Base-by-base conservation (phyloP, 345 rosid genomes). In the Citropsis articulata region DNA sequence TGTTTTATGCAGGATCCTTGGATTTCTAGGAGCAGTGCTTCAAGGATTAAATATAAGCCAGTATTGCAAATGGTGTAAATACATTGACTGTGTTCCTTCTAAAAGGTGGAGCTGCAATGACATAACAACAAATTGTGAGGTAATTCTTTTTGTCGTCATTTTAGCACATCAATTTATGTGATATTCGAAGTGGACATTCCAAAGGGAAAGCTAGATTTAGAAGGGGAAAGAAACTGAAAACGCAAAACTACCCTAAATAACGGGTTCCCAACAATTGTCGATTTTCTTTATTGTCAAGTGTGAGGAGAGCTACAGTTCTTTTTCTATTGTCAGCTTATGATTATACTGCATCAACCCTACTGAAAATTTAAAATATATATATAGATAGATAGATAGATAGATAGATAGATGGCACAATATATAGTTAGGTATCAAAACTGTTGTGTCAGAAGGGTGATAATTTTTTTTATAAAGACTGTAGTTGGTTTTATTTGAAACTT, bases 71-170 rank as follows among this genome's bases (percentile, higher is more conserved):
- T 89, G 94, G 96, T 93, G 98, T 78, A 77, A 84, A 77, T 92
- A 87, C 75, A 30, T 89, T 28, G 91, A 93, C 69, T 93, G 98
- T 82, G 67, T 92, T 59, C 94, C 95, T 62, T 86, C 86, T 35
- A 82, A 73, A 50, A 84, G 84, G 72, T 92, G 98, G 99, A 91
- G 89, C 83, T 95, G 98, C 89, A 87, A 88, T 42, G 90, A 87
- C 79, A 71, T 83, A 71, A 86, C 90, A 66, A 75, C 85, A 66
- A 83, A 91, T 59, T 95, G 98, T 10, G 89, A 92, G 93, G 98
- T 92, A 87, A 18, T 53, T 50, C 56, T 5, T 18, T 16, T 31
- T 16, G 9, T 36, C 57, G 35, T 65, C 48, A 80, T 53, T 65
- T 73, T 61, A 72, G 55, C 60, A 22, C 71, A 33, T 79, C 24